Evolutionary conservation across 169 alveolate genomes (phyloP), one percentile per base, ranked within the genome.

Genomic region (Neospora caninum): DNA sequence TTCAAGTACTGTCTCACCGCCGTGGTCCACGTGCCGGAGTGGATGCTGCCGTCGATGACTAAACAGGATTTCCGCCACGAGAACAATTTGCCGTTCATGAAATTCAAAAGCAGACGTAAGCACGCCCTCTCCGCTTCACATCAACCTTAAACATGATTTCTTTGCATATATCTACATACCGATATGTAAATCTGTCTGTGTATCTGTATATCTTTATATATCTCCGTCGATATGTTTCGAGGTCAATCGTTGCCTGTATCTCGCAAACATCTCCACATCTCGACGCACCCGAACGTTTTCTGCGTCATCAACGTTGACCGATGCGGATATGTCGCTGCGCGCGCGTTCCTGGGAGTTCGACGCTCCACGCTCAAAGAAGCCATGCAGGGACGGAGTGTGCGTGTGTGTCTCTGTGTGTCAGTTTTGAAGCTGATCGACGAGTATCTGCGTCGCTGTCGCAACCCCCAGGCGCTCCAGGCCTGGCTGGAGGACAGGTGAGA

Each of bases 11-110:
- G 97, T 34, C 94, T 97, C 31, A 97, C 98, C 29, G 98, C 98
- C 34, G 96, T 97, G 88, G 96, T 97, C 18, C 97, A 96, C 91
- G 99, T 98, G 27, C 99, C 99, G 0, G 96, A 97, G 91, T 98
- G 99, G 99, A 97, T 98, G 80, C 91, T 96, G 29, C 99, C 99
- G 29, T 96, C 99, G 39, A 95, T 97, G 69, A 97, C 96, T 73
- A 98, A 98, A 96, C 99, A 98, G 89, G 99, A 98, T 91, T 98
- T 98, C 88, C 95, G 97, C 0, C 98, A 97, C 67, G 99, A 98
- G 93, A 96, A 96, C 97, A 97, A 98, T 95, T 92, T 92, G 93
- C 97, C 98, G 45, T 98, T 96, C 94, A 94, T 97, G 67, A 96
- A 96, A 69, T 98, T 98, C 95, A 97, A 97, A 94, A 69, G 88